These are phyloP conservation scores for Dispira parvispora DNA, from an alignment of 192 early-diverging fungal species.

Conservation along the genomic window DNA sequence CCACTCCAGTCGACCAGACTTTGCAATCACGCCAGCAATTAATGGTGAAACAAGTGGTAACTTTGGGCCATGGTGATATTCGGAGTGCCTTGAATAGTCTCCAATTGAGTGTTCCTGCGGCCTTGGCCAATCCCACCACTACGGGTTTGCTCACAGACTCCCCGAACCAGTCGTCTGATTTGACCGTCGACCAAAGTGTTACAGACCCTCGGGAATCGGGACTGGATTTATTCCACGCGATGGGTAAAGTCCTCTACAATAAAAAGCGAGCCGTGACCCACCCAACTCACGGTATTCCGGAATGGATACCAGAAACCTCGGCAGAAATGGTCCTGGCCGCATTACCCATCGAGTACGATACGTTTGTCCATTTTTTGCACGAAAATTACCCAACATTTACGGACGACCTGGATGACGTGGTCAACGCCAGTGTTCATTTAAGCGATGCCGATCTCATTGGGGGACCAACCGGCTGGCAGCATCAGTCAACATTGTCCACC, in stretches of 20 bases:
- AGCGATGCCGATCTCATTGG: slow-evolving; percentile 27
- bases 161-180: not conserved
- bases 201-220: not conserved
- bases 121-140: not conserved
- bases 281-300: not conserved
- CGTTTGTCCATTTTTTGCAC: slow-evolving; percentile 36
- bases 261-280: slow-evolving; percentile 22
- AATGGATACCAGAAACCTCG: not conserved
- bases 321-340: slow-evolving; percentile 27
- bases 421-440: slow-evolving; percentile 26
- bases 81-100: slow-evolving; percentile 38
- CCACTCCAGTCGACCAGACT: not conserved
- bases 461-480: slow-evolving; percentile 1
- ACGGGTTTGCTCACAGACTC: not conserved
- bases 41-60: slow-evolving; percentile 16
- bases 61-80: slow-evolving; percentile 36
- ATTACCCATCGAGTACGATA: slow-evolving; percentile 31
- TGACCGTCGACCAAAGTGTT: too few relatives aligned
- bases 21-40: not conserved
- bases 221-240: slow-evolving; percentile 40
- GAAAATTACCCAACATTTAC: slow-evolving; percentile 37
- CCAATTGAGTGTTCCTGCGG: slow-evolving; percentile 18
- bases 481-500: not conserved
- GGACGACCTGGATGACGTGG: slow-evolving; percentile 26
- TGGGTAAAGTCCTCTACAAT: slow-evolving; percentile 42